phyloP scores from a whole-genome alignment of 495 filamentous ascomycete genomes.

The Tuber borchii region DNA sequence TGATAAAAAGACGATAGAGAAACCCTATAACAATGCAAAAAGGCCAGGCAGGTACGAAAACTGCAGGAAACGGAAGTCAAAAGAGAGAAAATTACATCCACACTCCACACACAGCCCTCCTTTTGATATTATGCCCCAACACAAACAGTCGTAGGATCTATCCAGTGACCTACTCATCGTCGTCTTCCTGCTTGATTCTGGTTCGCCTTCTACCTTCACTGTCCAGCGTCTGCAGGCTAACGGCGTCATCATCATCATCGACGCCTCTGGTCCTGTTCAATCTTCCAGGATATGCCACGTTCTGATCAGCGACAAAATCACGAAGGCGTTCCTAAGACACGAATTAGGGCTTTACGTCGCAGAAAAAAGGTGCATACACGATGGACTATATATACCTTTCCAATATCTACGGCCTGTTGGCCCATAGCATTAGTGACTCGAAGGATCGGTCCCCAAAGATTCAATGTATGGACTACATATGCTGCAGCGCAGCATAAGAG shows the following conservation, averaged over 20 bases:
- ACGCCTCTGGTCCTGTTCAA: constrained; percentile 17
- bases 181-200: constrained; percentile 17
- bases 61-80: not conserved
- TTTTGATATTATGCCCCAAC: not conserved
- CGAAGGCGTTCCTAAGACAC: constrained; percentile 32
- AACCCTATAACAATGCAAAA: not conserved
- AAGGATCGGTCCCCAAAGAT: constrained; percentile 90
- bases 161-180: constrained; percentile 19
- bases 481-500: constrained; percentile 65
- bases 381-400: constrained; percentile 51
- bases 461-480: constrained; percentile 86
- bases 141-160: not conserved
- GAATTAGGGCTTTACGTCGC: constrained; percentile 10
- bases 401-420: constrained; percentile 77
- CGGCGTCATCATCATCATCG: constrained; percentile 23
- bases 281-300: constrained; percentile 11
- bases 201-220: constrained; percentile 25
- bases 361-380: not conserved
- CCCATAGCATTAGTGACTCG: constrained; percentile 88
- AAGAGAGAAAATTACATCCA: not conserved
- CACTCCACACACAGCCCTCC: not conserved
- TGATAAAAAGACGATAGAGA: not conserved
- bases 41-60: not conserved
- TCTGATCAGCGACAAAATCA: constrained; percentile 15
- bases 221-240: constrained; percentile 26